These are phyloP conservation scores for Dillenia turbinata DNA, from an alignment of 164 flowering plant genomes.

Conservation along the genomic window DNA sequence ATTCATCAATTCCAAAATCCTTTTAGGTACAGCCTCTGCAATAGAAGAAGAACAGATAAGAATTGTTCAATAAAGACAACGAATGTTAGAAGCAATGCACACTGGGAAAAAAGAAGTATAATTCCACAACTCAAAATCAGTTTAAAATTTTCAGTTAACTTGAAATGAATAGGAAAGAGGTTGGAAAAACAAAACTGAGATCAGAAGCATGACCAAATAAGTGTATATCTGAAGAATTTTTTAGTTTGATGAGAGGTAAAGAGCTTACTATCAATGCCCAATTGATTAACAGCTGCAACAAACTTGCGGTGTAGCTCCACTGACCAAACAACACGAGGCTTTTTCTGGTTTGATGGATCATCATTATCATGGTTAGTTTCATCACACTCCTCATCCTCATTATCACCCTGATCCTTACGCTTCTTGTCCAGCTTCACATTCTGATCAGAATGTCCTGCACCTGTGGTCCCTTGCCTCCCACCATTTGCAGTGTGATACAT, in stretches of 20 bases:
- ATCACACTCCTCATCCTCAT: slow-evolving; percentile 60
- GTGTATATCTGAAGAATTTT: too few species aligned
- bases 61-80: too few species aligned
- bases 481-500: slow-evolving; percentile 22
- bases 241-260: not conserved
- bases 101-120: too few species aligned
- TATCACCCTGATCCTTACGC: slow-evolving; percentile 65
- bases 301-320: slow-evolving; percentile 80
- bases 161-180: not conserved
- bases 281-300: slow-evolving; percentile 78
- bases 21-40: slow-evolving; percentile 96
- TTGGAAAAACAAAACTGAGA: not conserved
- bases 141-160: too few species aligned
- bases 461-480: slow-evolving; percentile 26
- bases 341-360: slow-evolving; percentile 67
- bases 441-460: slow-evolving; percentile 26
- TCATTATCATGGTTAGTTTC: slow-evolving; percentile 51
- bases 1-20: slow-evolving; percentile 88
- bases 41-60: not conserved
- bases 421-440: slow-evolving; percentile 49
- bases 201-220: not conserved
- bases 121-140: too few species aligned
- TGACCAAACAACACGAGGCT: slow-evolving; percentile 90
- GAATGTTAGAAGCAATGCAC: too few species aligned
- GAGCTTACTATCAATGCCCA: slow-evolving; percentile 81